Base-by-base conservation (phyloP, 1,139 yeast genomes). In the Lodderomyces parapsilosis region DNA sequence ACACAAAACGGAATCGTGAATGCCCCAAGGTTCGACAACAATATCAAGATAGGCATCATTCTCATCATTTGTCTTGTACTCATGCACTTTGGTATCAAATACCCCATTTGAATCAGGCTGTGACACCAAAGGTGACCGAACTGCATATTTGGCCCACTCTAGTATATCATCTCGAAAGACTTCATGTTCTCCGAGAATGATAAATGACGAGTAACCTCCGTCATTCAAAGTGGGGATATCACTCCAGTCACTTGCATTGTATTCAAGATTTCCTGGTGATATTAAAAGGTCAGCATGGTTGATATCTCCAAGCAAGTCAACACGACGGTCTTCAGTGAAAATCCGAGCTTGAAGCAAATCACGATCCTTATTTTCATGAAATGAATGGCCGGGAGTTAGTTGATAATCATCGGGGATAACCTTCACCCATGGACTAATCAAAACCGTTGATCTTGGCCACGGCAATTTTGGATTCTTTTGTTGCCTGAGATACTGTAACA, bases 171-270 rank as follows among this genome's bases (percentile, higher is more conserved):
- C 76, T 46, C 76, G 58, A 48, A 72, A 68, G 19, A 59, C 54
- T 52, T 72, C 78, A 46, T 72, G 76, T 55, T 72, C 77, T 13
- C 78, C 78, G 14, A 52, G 45, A 19, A 71, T 45, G 24, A 71
- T 50, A 36, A 68, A 65, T 0, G 68, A 57, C 22, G 62, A 62
- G 42, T 49, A 49, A 1, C 57, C 50, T 2, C 62, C 57, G 37
- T 59, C 52, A 8, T 53, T 52, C 44, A 61, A 68, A 17, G 65
- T 62, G 1, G 70, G 68, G 18, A 68, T 66, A 5, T 54, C 52
- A 3, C 50, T 50, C 76, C 76, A 72, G 44, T 71, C 67, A 41
- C 57, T 46, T 14, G 40, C n/a, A 9, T 39, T 36, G 31, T 52
- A 49, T 3, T 60, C 54, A 4, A 28, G 28, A 28, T 46, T 51